Conservation (phyloP, 495 filamentous ascomycete genomes). For the Xylona heveae region DNA sequence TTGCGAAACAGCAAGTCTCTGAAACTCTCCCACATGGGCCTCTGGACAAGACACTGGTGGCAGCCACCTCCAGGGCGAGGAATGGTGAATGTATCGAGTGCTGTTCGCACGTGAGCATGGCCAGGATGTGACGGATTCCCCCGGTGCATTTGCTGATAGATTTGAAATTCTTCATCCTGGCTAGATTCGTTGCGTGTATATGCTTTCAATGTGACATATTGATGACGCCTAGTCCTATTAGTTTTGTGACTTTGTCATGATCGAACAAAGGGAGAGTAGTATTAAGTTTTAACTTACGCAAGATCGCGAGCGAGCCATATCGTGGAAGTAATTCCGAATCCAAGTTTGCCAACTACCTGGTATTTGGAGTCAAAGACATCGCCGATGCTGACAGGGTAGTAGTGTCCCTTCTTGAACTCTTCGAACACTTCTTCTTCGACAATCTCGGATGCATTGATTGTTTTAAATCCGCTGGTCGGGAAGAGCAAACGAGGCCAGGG, state of each 20-base stretch:
- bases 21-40: constrained; percentile 20
- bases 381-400: constrained; percentile 27
- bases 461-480: too few relatives aligned
- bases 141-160: too few relatives aligned
- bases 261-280: too few relatives aligned
- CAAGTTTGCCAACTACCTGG: constrained; percentile 28
- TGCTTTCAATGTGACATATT: too few relatives aligned
- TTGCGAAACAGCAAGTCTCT: constrained; percentile 13
- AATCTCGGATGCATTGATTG: too few relatives aligned
- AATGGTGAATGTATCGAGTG: too few relatives aligned
- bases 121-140: too few relatives aligned
- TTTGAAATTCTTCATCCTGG: too few relatives aligned
- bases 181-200: too few relatives aligned
- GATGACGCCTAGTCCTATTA: constrained; percentile 10
- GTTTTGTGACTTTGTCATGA: constrained; percentile 3
- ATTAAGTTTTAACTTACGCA: constrained; percentile 18
- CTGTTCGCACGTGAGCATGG: too few relatives aligned
- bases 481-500: too few relatives aligned
- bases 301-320: constrained; percentile 31
- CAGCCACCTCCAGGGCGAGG: constrained; percentile 21
- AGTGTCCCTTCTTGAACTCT: constrained; percentile 20
- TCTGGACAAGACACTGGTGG: constrained; percentile 22
- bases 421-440: constrained; percentile 27
- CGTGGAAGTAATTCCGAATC: constrained; percentile 29
- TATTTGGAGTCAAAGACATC: constrained; percentile 27